Evolutionary conservation across 2,329 filamentous ascomycete species (phyloP), one percentile per base, ranked within the genome.

Genomic region (Penicillium decumbens): DNA sequence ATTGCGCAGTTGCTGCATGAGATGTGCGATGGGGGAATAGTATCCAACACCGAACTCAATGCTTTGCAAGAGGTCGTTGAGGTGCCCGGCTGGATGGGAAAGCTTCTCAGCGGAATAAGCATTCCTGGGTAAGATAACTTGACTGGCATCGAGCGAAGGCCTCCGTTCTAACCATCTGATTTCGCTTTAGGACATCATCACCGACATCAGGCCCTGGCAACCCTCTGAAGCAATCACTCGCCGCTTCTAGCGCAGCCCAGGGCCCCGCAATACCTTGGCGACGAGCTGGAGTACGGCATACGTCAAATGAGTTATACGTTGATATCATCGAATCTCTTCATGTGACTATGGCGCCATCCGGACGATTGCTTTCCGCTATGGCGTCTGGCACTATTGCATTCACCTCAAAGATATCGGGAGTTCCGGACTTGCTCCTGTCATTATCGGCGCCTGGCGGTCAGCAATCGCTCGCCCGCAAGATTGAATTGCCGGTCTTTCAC

Each of bases 291-390:
- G 93, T 98, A 45, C 81, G 91, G 13, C 93, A 98, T 69, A 97
- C 92, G 3, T 95, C 88, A 47, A 98, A 97, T 71, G 93, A 98
- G 70, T 79, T 98, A 59, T 97, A 97, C 68, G 92, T 95, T 49
- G 93, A 98, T 67, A 83, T 98, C 10, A 83, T 98, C 53, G 93
- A 98, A 74, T 89, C 88, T 1, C 77, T 98, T 0, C 82, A 84
- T 1, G 89, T 96, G 35, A 95, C 87, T 0, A 80, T 97, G 37
- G 90, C 93, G 0, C 93, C 93, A 0, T 96, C 91, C 0, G 93
- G 93, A 4, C 80, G 90, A 12, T 86, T 92, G 1, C 78, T 98
- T 20, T 84, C 89, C 6, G 92, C 93, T 3, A 85, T 95, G 56
- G 88, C 89, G 12, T 88, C 93, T 60, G 93, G 93, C 13, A 95